Base-by-base conservation (phyloP, 257 asterid genomes). In the Misopates orontium region DNA sequence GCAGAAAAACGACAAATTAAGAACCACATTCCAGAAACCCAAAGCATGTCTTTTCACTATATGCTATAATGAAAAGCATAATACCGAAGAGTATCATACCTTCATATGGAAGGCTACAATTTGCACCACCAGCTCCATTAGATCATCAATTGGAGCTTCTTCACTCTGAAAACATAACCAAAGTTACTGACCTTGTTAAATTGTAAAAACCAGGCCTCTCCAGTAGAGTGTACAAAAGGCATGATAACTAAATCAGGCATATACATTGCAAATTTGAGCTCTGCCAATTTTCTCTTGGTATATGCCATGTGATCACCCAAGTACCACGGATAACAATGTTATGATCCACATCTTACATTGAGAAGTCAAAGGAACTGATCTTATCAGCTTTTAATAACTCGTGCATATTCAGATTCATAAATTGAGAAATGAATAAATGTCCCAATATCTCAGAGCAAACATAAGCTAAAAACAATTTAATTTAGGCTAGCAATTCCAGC, bases 51-150 rank as follows among this genome's bases (percentile, higher is more conserved):
- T 45, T 32, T 20, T 45, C 19, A 40, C 21, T 66, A 47, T 23
- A 68, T 40, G 51, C 49, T 45, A n/a, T 20, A 63, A 31, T 32
- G 52, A 12, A n/a, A 39, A 56, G 23, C 42, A 39, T 19, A 60
- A 22, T 44, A 49, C 24, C 13, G 4, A 40, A 42, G 55, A 55
- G 62, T 42, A 62, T 22, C 56, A 61, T 77, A 90, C 98, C 98
- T 83, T 84, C 97, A 94, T 88, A 65, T 94, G 96, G 67, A 94
- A 94, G 32, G 89, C 91, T 68, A 86, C 96, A 79, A 94, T 86
- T 78, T 90, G 95, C 73, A 79, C 87, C 55, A 87, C 99, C 62
- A 93, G 87, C 76, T 82, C 86, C 92, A 91, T 88, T 20, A 94
- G 76, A 70, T 94, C 99, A 58, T 89, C 93, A 10, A 83, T 68